These are phyloP conservation scores for Nakazawaea molendinolei DNA, from an alignment of 805 yeast species.

Conservation along the genomic window DNA sequence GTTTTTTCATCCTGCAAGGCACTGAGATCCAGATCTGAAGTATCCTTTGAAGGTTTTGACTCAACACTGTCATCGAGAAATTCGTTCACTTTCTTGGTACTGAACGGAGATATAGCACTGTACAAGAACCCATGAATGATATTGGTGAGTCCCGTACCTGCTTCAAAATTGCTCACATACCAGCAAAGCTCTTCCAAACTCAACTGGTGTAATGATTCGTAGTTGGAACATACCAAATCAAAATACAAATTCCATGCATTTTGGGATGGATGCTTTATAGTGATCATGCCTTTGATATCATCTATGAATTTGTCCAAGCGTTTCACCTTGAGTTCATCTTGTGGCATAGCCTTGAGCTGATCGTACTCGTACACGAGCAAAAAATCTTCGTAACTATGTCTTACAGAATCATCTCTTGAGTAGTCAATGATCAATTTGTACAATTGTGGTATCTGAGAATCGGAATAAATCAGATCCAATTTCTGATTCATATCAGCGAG, in stretches of 20 bases:
- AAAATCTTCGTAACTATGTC: conserved; percentile 55
- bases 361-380: conserved; percentile 51
- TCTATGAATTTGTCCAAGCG: conserved; percentile 39
- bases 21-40: no score
- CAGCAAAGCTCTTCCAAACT: conserved; percentile 39
- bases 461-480: conserved; percentile 40
- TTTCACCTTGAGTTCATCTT: conserved; percentile 26
- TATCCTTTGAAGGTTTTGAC: no score
- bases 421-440: conserved; percentile 53
- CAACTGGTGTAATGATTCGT: conserved; percentile 38
- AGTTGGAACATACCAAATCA: conserved; percentile 58
- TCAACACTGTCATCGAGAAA: no score
- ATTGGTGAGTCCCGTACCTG: conserved; percentile 48
- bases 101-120: conserved; percentile 66
- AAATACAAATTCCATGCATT: conserved; percentile 69
- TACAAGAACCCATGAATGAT: conserved; percentile 55
- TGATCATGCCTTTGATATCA: conserved; percentile 65
- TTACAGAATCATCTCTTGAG: conserved; percentile 44
- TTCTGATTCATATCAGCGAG: conserved; percentile 29
- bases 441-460: conserved; percentile 45
- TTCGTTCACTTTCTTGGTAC: conserved; percentile 23
- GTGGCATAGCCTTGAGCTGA: conserved; percentile 47
- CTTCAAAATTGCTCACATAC: conserved; percentile 50
- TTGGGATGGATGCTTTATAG: conserved; percentile 53
- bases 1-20: no score